Percentiles rank a stretch among this genome's conserved stretches.
These are phyloP conservation scores for Fraxinus floribunda DNA, from an alignment of 305 asterid species.

Conservation along the genomic window DNA sequence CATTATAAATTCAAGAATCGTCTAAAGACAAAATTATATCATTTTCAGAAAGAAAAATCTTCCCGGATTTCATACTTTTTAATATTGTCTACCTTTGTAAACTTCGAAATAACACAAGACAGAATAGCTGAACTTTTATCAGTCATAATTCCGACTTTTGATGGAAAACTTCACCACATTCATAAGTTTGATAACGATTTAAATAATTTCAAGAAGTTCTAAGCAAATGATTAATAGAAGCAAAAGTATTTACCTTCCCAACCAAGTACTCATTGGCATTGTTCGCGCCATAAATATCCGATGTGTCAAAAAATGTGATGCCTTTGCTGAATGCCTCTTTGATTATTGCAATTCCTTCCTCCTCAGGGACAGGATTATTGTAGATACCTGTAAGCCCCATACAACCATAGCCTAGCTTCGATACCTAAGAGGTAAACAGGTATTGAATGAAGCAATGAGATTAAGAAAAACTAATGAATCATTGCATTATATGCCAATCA, in stretches of 20 bases:
- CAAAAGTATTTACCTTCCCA: slow-evolving; percentile 31
- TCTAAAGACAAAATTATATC: neutral
- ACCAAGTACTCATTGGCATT: slow-evolving; percentile 42
- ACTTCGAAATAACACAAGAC: neutral
- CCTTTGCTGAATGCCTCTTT: slow-evolving; percentile 49
- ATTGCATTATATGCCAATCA: neutral
- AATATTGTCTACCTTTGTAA: neutral
- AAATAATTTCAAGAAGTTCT: neutral
- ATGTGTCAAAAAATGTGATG: slow-evolving; percentile 43
- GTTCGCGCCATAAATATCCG: slow-evolving; percentile 43
- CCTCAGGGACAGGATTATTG: slow-evolving; percentile 40
- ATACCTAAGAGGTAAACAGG: slow-evolving; percentile 31
- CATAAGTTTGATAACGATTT: neutral
- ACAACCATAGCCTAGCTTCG: slow-evolving; percentile 54
- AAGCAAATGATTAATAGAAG: neutral
- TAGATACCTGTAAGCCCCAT: slow-evolving; percentile 52
- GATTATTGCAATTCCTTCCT: slow-evolving; percentile 41
- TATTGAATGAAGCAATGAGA: neutral
- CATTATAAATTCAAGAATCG: neutral
- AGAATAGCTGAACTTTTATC: neutral
- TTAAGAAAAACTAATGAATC: neutral
- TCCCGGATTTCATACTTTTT: neutral
- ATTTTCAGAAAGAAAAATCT: neutral
- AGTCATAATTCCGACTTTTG: neutral
- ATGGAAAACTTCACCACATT: neutral